Evolutionary conservation across 768 basidiomycete genomes (phyloP).

Genomic region (Leccinum uliginosum): DNA sequence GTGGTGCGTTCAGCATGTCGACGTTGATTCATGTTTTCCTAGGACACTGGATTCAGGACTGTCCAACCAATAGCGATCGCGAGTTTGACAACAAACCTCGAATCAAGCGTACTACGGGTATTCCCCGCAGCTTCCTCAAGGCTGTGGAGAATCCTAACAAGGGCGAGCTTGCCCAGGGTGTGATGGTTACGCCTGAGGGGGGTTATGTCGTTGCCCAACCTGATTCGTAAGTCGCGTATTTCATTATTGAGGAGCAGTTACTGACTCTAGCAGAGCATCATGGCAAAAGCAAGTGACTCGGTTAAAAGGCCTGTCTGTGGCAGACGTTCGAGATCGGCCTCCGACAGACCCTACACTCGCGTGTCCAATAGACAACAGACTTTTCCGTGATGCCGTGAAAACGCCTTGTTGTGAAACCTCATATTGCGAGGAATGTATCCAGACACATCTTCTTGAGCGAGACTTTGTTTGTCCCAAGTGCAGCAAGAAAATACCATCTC

Average conservation of each 20-base stretch:
- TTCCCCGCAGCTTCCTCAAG: slow-evolving; percentile 95
- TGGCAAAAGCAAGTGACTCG: slow-evolving; percentile 92
- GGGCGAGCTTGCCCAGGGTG: slow-evolving; percentile 71
- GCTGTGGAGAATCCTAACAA: slow-evolving; percentile 84
- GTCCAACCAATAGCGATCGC: slow-evolving; percentile 94
- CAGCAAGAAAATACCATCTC: slow-evolving; percentile 77
- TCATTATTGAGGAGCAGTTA: neutral
- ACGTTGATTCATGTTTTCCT: slow-evolving; percentile 7
- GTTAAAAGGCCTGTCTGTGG: slow-evolving; percentile 75
- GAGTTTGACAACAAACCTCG: slow-evolving; percentile 92
- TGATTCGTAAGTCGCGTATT: slow-evolving; percentile 66
- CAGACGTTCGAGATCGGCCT: slow-evolving; percentile 83
- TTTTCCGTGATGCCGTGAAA: slow-evolving; percentile 91
- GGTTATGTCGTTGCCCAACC: slow-evolving; percentile 97
- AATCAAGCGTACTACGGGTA: slow-evolving; percentile 97
- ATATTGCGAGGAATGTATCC: slow-evolving; percentile 98
- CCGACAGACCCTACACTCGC: slow-evolving; percentile 76
- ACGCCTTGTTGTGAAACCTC: slow-evolving; percentile 89
- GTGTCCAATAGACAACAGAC: slow-evolving; percentile 89
- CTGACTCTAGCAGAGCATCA: slow-evolving; percentile 55
- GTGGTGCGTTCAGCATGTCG: neutral
- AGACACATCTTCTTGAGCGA: slow-evolving; percentile 88
- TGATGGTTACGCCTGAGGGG: slow-evolving; percentile 99
- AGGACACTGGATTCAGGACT: slow-evolving; percentile 99
- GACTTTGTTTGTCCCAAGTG: slow-evolving; percentile 95